These are phyloP conservation scores for Vigna trinervia DNA, from an alignment of 306 rosid genomes.

Conservation along the genomic window DNA sequence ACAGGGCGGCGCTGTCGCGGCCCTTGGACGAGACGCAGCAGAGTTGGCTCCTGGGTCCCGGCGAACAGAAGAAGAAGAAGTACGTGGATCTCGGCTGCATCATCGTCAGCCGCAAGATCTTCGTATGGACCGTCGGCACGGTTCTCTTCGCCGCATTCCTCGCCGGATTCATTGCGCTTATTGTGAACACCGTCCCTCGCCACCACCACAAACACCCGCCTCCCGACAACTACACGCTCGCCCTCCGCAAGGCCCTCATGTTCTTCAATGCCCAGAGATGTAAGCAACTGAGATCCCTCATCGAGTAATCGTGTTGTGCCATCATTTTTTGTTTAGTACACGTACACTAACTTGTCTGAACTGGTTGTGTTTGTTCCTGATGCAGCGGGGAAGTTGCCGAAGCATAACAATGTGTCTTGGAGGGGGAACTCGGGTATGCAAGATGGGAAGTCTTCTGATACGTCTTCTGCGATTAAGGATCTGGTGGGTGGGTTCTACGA, in stretches of 20 bases:
- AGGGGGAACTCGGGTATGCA: conserved; percentile 80
- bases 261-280: conserved; percentile 96
- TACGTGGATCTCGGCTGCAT: conserved; percentile 96
- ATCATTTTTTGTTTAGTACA: background rate
- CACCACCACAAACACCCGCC: conserved; percentile 68
- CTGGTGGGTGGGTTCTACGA: conserved; percentile 91
- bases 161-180: conserved; percentile 78
- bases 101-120: conserved; percentile 95
- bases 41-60: conserved; percentile 94
- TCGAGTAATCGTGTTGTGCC: background rate
- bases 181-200: conserved; percentile 88
- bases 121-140: conserved; percentile 81
- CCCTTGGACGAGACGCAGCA: conserved; percentile 96
- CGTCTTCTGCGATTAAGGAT: conserved; percentile 63
- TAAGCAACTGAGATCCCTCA: conserved; percentile 16
- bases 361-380: conserved; percentile 14
- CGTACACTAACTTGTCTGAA: background rate
- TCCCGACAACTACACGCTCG: conserved; percentile 93
- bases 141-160: conserved; percentile 65
- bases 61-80: conserved; percentile 98
- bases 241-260: conserved; percentile 95
- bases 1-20: conserved; percentile 88
- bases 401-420: conserved; percentile 98
- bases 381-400: conserved; percentile 92
- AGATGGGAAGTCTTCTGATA: conserved; percentile 62